Evolutionary conservation across 345 rosid genomes (phyloP), one percentile per base, ranked within the genome.

Genomic region (Syzygium grande): DNA sequence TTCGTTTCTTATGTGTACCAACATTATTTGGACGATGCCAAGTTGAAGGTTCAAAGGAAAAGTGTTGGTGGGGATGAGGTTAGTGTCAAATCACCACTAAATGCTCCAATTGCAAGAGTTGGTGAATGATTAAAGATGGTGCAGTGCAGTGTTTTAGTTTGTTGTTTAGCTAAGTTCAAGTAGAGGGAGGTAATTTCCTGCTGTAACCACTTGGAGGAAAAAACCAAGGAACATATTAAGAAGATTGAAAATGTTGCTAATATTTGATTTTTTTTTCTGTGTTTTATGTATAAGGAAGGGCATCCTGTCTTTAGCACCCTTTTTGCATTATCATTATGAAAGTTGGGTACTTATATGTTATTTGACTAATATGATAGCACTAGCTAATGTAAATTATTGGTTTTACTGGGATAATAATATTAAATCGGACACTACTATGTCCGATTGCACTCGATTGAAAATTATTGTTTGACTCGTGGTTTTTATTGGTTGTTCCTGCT

Each of bases 1-100:
- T 92, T 92, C 56, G 14, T 90, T 63, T 92, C 93, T 1, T 93
- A 92, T 85, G 86, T 84, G 14, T 92, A 91, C 89, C 94, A 92
- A 86, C 91, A 92, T 25, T 92, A 91, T 43, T 54, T 90, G 13
- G 93, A 91, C 51, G 88, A 88, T 29, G 29, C 14, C 6, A 56
- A 88, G 38, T 30, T 61, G 41, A 86, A 86, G 77, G 34, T 6
- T 63, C 80, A 65, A 19, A 84, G 84, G 11, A 58, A 41, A 15
- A 79, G 55, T 25, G 38, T 49, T 84, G 54, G 80, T 73, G 49
- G 25, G 25, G 49, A 73, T 9, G 80, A 34, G 80, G 43, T 73
- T 9, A 34, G 13, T 30, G 11, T 4, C 34, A 73, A 25, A 19
- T 73, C 7, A 25, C 49, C 80, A 73, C 80, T 34, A 34, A 73